A percentile compares a stretch with the other conserved stretches of the same genome.
Conservation (phyloP, 306 rosid genomes). For the Argentina anserina region DNA sequence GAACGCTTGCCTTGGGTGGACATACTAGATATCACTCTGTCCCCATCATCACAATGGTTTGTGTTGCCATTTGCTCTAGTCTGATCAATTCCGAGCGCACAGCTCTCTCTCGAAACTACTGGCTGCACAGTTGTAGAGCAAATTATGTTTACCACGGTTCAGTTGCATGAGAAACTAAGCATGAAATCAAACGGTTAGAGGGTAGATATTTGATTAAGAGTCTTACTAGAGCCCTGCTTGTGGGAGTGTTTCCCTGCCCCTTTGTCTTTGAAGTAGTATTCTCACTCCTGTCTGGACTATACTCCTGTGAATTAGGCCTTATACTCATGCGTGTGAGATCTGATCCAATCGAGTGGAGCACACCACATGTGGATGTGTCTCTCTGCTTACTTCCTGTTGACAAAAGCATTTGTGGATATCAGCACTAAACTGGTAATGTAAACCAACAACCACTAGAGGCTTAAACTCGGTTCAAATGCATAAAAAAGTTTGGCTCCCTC, state of each 20-base stretch:
- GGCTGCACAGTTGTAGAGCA: slow-evolving; percentile 47
- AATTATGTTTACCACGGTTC: neutral
- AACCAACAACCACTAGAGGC: neutral
- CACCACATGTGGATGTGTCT: slow-evolving; percentile 78
- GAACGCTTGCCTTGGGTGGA: slow-evolving; percentile 66
- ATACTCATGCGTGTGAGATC: slow-evolving; percentile 92
- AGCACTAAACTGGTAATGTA: neutral
- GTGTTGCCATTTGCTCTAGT: slow-evolving; percentile 40
- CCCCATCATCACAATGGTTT: slow-evolving; percentile 49
- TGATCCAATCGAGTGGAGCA: slow-evolving; percentile 82
- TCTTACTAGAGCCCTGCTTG: slow-evolving; percentile 63
- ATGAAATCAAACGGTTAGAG: neutral
- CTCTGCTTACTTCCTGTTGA: slow-evolving; percentile 47
- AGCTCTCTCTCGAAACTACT: slow-evolving; percentile 79
- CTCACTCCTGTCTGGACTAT: slow-evolving; percentile 47
- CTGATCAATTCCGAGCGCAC: slow-evolving; percentile 51
- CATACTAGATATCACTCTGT: slow-evolving; percentile 39
- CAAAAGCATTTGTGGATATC: slow-evolving; percentile 11
- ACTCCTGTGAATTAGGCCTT: slow-evolving; percentile 39
- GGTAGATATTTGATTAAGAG: slow-evolving; percentile 5
- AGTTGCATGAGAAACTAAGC: neutral
- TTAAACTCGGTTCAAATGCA: neutral
- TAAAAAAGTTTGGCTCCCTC: slow-evolving; percentile 16
- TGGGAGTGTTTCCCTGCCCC: slow-evolving; percentile 66
- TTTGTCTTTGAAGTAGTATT: slow-evolving; percentile 42